phyloP scores from a whole-genome alignment of 352 stramenopile species.

The Phytophthora cryptogea region DNA sequence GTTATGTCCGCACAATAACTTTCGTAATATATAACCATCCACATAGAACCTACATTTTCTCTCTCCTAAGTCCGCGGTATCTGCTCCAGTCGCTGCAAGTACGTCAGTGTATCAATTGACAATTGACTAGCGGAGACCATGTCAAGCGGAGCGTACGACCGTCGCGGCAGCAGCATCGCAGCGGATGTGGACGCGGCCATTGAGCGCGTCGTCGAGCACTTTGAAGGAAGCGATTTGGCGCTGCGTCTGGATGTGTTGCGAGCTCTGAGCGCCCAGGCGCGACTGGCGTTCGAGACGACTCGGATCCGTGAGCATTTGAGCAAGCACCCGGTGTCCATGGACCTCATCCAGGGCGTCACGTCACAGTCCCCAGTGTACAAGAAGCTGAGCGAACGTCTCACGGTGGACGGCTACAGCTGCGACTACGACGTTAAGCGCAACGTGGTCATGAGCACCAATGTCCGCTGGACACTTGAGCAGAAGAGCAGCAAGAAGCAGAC shows the following conservation, averaged over 20 bases:
- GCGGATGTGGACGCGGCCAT: conserved; percentile 64
- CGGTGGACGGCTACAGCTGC: conserved; percentile 62
- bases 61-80: conserved; percentile 14
- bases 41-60: conserved; percentile 5
- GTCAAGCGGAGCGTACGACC: conserved; percentile 44
- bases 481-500: conserved; percentile 34
- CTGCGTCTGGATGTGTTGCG: conserved; percentile 74
- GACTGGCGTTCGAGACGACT: conserved; percentile 71
- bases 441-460: conserved; percentile 55
- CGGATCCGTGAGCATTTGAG: conserved; percentile 59
- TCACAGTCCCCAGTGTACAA: conserved; percentile 55
- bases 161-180: conserved; percentile 65
- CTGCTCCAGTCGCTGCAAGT: conserved; percentile 24
- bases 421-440: conserved; percentile 69
- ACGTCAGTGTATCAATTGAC: conserved; percentile 21
- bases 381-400: conserved; percentile 42
- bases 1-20: conserved; percentile 15
- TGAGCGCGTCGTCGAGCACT: conserved; percentile 73
- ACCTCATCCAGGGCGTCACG: conserved; percentile 57
- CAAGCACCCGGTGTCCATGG: conserved; percentile 65
- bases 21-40: not conserved
- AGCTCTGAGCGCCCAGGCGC: conserved; percentile 56
- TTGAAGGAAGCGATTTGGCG: conserved; percentile 70
- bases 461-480: conserved; percentile 55
- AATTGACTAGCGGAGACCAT: conserved; percentile 18